Evolutionary conservation across 1,139 yeast species (phyloP).

Genomic region (Saccharomycopsis hybrid): DNA sequence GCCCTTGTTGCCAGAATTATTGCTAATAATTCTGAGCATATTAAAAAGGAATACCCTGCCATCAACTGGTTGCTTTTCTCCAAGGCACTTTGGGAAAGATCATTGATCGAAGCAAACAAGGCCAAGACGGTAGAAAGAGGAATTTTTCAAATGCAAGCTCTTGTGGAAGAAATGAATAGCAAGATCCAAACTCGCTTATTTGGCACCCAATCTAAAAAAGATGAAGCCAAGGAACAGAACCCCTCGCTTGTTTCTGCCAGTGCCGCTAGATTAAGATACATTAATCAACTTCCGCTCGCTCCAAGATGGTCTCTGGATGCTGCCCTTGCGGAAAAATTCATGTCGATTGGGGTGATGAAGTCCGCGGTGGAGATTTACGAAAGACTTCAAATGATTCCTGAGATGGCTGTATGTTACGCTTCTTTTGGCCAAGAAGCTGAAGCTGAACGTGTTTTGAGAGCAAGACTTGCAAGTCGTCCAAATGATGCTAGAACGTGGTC

Average conservation of each 20-base stretch:
- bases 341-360: constrained; percentile 78
- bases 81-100: constrained; percentile 86
- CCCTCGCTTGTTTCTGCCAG: constrained; percentile 23
- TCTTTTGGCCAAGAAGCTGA: constrained; percentile 69
- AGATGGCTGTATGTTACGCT: constrained; percentile 87
- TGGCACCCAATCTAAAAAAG: constrained; percentile 31
- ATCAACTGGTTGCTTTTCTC: constrained; percentile 78
- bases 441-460: constrained; percentile 55
- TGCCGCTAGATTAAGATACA: constrained; percentile 54
- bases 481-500: constrained; percentile 80
- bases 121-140: constrained; percentile 93
- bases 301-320: constrained; percentile 88
- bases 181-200: constrained; percentile 55
- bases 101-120: constrained; percentile 70
- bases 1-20: constrained; percentile 72
- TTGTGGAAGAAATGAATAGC: constrained; percentile 83
- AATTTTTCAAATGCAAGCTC: constrained; percentile 82
- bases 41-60: constrained; percentile 30
- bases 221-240: constrained; percentile 29
- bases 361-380: constrained; percentile 90
- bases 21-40: constrained; percentile 27
- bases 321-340: constrained; percentile 76
- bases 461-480: constrained; percentile 52
- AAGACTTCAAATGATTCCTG: constrained; percentile 68
- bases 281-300: constrained; percentile 69